Percentiles rank a stretch among this genome's conserved stretches.
Evolutionary conservation across 371 early-diverging fungal species (phyloP).

Genomic region (Mortierella sp.): DNA sequence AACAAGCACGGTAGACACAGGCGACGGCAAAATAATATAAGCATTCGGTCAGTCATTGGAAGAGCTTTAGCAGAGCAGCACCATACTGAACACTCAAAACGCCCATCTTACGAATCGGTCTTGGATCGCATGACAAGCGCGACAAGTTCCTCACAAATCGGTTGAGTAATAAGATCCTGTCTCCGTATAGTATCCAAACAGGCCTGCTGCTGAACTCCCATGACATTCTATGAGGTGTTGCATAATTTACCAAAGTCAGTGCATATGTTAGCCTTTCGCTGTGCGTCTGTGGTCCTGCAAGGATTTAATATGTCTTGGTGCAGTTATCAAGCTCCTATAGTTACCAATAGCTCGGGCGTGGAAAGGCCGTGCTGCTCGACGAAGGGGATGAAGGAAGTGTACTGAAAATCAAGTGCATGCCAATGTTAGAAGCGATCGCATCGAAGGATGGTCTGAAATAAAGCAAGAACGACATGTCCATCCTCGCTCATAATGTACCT

Average conservation of each 20-base stretch:
- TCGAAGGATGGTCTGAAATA: too few relatives aligned
- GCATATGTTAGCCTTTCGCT: neutral
- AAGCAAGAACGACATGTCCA: neutral
- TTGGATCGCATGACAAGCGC: constrained; percentile 6
- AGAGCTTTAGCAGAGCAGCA: neutral
- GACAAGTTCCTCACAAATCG: constrained; percentile 29
- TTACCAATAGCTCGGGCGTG: constrained; percentile 58
- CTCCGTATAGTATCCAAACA: constrained; percentile 38
- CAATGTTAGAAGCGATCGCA: neutral
- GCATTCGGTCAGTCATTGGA: neutral
- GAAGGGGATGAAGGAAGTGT: constrained; percentile 68
- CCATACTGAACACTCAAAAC: neutral
- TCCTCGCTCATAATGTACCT: constrained; percentile 61
- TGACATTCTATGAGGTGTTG: neutral
- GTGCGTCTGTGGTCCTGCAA: too few relatives aligned
- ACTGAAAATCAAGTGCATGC: constrained; percentile 45
- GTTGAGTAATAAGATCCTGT: constrained; percentile 30
- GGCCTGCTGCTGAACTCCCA: constrained; percentile 18
- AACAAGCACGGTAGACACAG: neutral
- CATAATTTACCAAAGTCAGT: neutral
- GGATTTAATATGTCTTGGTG: too few relatives aligned
- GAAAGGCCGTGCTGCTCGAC: constrained; percentile 61
- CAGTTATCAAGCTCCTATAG: neutral
- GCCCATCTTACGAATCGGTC: constrained; percentile 13
- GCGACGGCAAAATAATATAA: neutral